Percentiles rank a stretch among this genome's conserved stretches.
Conservation (phyloP, 23 red algal genomes). For the Cyanidiococcus yangmingshanensis region DNA sequence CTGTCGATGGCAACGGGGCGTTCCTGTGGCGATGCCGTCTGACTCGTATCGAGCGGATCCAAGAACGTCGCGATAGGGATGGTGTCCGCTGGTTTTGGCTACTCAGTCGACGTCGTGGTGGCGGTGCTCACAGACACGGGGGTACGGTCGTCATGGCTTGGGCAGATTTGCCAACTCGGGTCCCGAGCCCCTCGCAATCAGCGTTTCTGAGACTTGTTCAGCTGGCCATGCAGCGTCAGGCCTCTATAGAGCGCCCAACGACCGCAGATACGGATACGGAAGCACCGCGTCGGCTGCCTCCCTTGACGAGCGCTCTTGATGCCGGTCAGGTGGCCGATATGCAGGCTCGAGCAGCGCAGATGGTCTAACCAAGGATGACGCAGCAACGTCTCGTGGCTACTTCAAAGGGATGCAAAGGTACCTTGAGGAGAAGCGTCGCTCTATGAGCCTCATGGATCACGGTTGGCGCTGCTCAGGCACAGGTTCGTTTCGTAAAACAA, state of each 20-base stretch:
- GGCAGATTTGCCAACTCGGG: neutral
- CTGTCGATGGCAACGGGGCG: neutral
- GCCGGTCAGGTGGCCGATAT: too few species aligned
- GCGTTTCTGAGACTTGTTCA: neutral
- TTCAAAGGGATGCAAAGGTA: too few species aligned
- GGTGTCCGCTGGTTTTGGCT: neutral
- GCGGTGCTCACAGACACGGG: neutral
- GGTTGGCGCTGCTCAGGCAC: too few species aligned
- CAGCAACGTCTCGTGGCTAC: too few species aligned
- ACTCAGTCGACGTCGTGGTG: neutral
- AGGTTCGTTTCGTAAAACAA: too few species aligned
- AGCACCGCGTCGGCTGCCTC: too few species aligned
- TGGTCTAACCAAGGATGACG: too few species aligned
- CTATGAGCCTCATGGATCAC: too few species aligned
- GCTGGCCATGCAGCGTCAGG: neutral
- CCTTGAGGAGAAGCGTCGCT: too few species aligned
- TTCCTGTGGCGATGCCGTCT: constrained; percentile 1
- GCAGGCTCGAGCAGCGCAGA: too few species aligned
- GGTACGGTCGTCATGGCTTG: neutral
- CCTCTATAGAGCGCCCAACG: neutral
- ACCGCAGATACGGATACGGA: too few species aligned
- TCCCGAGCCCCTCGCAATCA: neutral
- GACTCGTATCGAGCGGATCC: neutral
- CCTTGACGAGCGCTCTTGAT: too few species aligned
- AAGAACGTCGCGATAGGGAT: neutral